Conservation (phyloP, 1,284 basidiomycete species). For the Vanrija sp. region DNA sequence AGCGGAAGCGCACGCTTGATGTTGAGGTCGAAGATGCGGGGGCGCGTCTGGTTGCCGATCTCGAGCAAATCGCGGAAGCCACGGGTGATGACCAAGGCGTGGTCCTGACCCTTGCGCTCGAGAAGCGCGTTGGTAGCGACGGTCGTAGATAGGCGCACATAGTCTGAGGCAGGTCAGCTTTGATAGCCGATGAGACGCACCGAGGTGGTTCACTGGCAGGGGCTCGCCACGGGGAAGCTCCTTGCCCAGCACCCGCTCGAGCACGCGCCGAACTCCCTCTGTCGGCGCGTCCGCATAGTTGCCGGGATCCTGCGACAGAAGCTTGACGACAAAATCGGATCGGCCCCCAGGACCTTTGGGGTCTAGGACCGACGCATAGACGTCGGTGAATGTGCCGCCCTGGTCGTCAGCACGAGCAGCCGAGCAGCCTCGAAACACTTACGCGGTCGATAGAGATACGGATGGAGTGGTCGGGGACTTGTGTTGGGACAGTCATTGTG, state of each 20-base stretch:
- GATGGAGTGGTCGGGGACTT: slow-evolving; percentile 39
- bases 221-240: slow-evolving; percentile 43
- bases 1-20: slow-evolving; percentile 50
- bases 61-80: slow-evolving; percentile 49
- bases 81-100: slow-evolving; percentile 74
- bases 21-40: slow-evolving; percentile 45
- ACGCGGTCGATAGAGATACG: slow-evolving; percentile 41
- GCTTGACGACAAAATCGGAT: slow-evolving; percentile 51
- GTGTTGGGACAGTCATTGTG: slow-evolving; percentile 17
- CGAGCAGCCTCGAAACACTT: slow-evolving; percentile 8
- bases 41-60: slow-evolving; percentile 49
- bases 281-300: slow-evolving; percentile 94
- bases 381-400: slow-evolving; percentile 48
- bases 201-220: slow-evolving; percentile 73
- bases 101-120: slow-evolving; percentile 86
- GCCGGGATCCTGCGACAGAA: slow-evolving; percentile 73
- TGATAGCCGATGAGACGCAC: slow-evolving; percentile 18
- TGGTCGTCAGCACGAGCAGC: neutral
- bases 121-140: slow-evolving; percentile 92
- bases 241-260: slow-evolving; percentile 68
- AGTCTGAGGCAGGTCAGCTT: slow-evolving; percentile 57
- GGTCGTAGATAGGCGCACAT: slow-evolving; percentile 88
- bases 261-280: slow-evolving; percentile 76
- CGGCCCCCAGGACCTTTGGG: slow-evolving; percentile 8
- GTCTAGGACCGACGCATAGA: slow-evolving; percentile 32